phyloP scores from a whole-genome alignment of 768 basidiomycete species.

The Symmetrospora coprosmae region DNA sequence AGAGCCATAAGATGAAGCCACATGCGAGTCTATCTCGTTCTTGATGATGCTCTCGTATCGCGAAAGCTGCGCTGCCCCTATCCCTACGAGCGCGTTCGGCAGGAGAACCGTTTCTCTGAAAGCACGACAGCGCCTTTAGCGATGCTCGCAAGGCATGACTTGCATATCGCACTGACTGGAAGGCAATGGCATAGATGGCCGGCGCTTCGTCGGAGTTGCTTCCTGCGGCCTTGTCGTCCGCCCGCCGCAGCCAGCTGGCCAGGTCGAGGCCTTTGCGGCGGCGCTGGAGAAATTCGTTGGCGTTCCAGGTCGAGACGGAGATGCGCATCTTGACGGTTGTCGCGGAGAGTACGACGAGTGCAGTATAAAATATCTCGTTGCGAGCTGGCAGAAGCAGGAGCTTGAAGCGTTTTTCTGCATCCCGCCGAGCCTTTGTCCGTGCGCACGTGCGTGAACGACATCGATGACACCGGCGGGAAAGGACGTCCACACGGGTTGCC shows the following conservation, averaged over 20 bases:
- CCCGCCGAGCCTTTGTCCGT: no score
- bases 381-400: no score
- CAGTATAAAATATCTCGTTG: no score
- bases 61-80: background rate
- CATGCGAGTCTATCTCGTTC: background rate
- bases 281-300: background rate
- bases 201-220: constrained; percentile 3
- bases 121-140: background rate
- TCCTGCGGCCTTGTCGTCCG: background rate
- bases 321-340: no score
- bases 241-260: constrained; percentile 3
- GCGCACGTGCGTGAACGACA: no score
- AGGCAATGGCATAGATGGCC: constrained; percentile 7
- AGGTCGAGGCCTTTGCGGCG: background rate
- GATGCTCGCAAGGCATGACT: background rate
- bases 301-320: constrained; percentile 7
- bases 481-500: no score
- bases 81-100: background rate
- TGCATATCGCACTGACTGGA: constrained; percentile 5
- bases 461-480: no score
- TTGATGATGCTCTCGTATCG: background rate
- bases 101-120: constrained; percentile 5
- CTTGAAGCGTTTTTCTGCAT: no score
- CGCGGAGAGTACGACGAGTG: no score
- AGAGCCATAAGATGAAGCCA: background rate